Evolutionary conservation across 192 early-diverging fungal genomes (phyloP).

Genomic region (Podila clonocystis): DNA sequence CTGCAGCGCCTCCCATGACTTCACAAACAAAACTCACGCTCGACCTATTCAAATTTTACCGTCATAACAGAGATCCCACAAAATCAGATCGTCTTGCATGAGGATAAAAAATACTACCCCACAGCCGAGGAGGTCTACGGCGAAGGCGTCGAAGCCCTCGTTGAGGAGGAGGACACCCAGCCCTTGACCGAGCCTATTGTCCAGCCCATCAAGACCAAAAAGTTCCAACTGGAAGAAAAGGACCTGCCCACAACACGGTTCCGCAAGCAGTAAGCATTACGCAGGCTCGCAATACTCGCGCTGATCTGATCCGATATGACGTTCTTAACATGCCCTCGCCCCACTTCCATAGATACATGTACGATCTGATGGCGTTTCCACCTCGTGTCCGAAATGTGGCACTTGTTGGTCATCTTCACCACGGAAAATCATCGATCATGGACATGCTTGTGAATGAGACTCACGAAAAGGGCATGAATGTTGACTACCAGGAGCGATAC

Average conservation of each 20-base stretch:
- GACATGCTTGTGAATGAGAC: constrained; percentile 94
- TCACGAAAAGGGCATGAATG: constrained; percentile 66
- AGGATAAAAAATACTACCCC: constrained; percentile 99
- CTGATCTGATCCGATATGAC: not conserved
- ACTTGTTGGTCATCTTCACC: constrained; percentile 94
- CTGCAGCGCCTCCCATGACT: not conserved
- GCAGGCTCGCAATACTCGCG: not conserved
- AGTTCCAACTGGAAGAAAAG: constrained; percentile 88
- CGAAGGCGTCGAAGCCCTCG: constrained; percentile 91
- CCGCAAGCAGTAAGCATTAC: constrained; percentile 81
- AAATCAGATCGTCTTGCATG: constrained; percentile 92
- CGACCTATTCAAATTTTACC: not conserved
- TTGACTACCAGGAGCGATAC: constrained; percentile 71
- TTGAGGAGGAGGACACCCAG: constrained; percentile 98
- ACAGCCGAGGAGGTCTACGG: constrained; percentile 98
- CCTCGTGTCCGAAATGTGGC: constrained; percentile 89
- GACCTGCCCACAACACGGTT: constrained; percentile 86
- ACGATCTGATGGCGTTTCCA: constrained; percentile 83
- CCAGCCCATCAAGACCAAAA: constrained; percentile 86
- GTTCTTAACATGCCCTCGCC: not conserved
- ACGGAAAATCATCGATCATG: constrained; percentile 95
- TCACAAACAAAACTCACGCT: constrained; percentile 1
- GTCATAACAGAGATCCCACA: constrained; percentile 59
- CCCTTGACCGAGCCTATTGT: constrained; percentile 95
- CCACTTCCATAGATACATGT: constrained; percentile 83